Percentiles rank a stretch among this genome's conserved stretches.
These are phyloP conservation scores for Ajuga chamaepitys DNA, from an alignment of 257 asterid species.

Conservation along the genomic window DNA sequence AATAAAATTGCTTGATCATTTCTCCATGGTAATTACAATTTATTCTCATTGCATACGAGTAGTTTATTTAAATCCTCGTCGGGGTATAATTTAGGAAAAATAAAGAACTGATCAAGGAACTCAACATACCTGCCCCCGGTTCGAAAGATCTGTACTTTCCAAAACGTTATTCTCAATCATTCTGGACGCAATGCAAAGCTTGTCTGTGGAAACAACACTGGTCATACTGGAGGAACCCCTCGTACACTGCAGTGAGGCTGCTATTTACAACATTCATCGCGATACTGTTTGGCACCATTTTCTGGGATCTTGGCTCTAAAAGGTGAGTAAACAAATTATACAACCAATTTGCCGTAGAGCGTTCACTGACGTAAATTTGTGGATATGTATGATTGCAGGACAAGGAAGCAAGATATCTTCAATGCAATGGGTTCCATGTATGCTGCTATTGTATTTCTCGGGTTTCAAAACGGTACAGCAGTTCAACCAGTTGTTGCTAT, in stretches of 20 bases:
- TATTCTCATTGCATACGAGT: too few species aligned
- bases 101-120: conserved; percentile 45
- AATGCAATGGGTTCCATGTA: conserved; percentile 94
- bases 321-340: conserved; percentile 27
- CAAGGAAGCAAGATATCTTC: conserved; percentile 47
- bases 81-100: conserved; percentile 47
- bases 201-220: conserved; percentile 74
- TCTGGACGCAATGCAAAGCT: conserved; percentile 52
- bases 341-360: background rate
- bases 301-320: conserved; percentile 69
- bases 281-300: conserved; percentile 59
- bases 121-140: conserved; percentile 40
- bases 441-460: conserved; percentile 60
- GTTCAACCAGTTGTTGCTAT: conserved; percentile 77
- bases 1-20: background rate
- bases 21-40: background rate
- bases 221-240: conserved; percentile 69
- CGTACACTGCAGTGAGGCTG: conserved; percentile 53
- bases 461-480: conserved; percentile 57
- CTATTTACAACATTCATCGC: conserved; percentile 54
- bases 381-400: conserved; percentile 31
- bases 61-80: too few species aligned
- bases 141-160: conserved; percentile 46
- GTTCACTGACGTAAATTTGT: background rate
- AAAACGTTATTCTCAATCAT: conserved; percentile 47